Percentiles rank a stretch among this genome's conserved stretches.
Evolutionary conservation across 371 early-diverging fungal species (phyloP).

Genomic region (Coemansia sp.): DNA sequence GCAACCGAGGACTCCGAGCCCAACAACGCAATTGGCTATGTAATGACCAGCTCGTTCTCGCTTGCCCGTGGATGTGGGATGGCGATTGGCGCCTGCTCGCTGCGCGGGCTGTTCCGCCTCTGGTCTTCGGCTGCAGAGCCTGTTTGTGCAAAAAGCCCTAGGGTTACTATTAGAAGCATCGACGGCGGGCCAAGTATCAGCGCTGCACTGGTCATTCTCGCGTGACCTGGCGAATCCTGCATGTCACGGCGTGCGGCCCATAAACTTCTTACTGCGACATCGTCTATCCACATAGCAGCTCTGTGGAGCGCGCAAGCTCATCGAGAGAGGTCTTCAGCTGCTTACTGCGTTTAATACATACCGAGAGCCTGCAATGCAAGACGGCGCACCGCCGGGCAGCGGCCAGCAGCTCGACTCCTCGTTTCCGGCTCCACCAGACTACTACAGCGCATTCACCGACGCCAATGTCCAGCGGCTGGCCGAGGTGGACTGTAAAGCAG

Average conservation of each 20-base stretch:
- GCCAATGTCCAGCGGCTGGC: slow-evolving; percentile 55
- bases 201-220: slow-evolving; percentile 21
- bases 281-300: background rate
- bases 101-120: slow-evolving; percentile 45
- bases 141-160: background rate
- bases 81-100: slow-evolving; percentile 55
- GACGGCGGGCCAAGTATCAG: slow-evolving; percentile 23
- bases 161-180: slow-evolving; percentile 20
- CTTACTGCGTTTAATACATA: background rate
- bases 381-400: slow-evolving; percentile 18
- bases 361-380: slow-evolving; percentile 10
- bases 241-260: too few species aligned
- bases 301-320: too few species aligned
- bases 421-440: slow-evolving; percentile 70
- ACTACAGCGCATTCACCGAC: slow-evolving; percentile 64
- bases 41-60: slow-evolving; percentile 56
- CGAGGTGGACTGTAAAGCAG: slow-evolving; percentile 44
- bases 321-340: background rate
- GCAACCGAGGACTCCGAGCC: background rate
- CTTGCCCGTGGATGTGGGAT: slow-evolving; percentile 52
- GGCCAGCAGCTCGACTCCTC: slow-evolving; percentile 56
- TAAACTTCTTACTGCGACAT: too few species aligned
- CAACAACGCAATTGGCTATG: slow-evolving; percentile 50
- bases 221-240: background rate
- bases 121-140: slow-evolving; percentile 2